Conservation (phyloP, 805 yeast genomes). For the Suhomyces pyralidae region DNA sequence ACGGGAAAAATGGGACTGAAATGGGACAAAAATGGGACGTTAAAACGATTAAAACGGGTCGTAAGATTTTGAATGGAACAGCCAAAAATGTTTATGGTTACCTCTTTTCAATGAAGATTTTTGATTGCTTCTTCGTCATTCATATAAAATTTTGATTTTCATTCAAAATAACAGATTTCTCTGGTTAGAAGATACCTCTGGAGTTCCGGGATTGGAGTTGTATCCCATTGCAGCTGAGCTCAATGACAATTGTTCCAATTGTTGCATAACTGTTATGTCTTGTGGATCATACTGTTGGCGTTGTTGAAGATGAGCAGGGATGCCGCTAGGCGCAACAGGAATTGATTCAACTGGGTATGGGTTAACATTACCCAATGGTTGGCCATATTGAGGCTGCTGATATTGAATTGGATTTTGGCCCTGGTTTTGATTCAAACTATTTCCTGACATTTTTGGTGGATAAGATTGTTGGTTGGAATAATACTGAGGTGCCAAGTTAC, state of each 20-base stretch:
- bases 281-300: conserved; percentile 14
- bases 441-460: background rate
- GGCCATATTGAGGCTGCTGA: background rate
- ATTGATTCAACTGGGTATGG: background rate
- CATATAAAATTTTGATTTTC: too few relatives aligned
- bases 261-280: conserved; percentile 40
- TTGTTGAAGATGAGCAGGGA: conserved; percentile 6
- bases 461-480: background rate
- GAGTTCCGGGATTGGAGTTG: conserved; percentile 43
- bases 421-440: background rate
- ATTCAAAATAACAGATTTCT: conserved; percentile 22
- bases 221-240: conserved; percentile 48
- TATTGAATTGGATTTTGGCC: background rate
- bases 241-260: conserved; percentile 44
- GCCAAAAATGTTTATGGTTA: background rate
- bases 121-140: too few relatives aligned
- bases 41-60: background rate
- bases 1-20: too few relatives aligned
- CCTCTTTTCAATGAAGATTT: background rate
- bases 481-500: background rate
- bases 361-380: background rate
- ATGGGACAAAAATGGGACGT: background rate
- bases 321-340: background rate
- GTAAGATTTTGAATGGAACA: background rate
- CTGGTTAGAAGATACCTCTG: conserved; percentile 22